Evolutionary conservation across 495 filamentous ascomycete genomes (phyloP), one percentile per base, ranked within the genome.

Genomic region (Daldinia caldariorum): DNA sequence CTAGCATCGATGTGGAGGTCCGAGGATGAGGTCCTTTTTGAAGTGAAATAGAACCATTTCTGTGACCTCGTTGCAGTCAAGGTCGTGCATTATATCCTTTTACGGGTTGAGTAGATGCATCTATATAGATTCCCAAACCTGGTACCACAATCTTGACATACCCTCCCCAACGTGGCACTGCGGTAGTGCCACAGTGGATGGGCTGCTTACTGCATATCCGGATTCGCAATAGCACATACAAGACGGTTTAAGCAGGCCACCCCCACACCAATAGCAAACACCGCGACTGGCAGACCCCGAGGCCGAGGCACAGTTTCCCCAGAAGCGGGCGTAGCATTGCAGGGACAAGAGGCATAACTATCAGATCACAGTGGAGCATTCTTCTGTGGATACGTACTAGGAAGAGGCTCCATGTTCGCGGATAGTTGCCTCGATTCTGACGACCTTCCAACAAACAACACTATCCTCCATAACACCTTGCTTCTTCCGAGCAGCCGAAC

Each of bases 331-430:
- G 70, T 72, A 43, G 60, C 65, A 72, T 72, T 72, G 70, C 70
- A 72, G 70, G 70, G 65, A 51, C 43, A 12, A 18, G 49, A 59
- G 53, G 35, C 12, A 59, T 61, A 67, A 65, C 45, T 61, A 65
- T 71, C 63, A 38, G 49, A 38, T 20, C 45, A 55, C 14, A 47
- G 61, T 61, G 67, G 67, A 66, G 55, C 14, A 58, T 16, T 60
- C n/a, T 54, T 47, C 10, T 50, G 45, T 51, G 54, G 64, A 64
- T 66, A 63, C 45, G 35, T 67, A 35, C 69, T 57, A 49, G 63
- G 63, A 59, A 63, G 54, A 38, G 55, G 63, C 61, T 73, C 71
- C 74, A 71, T 74, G 72, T 64, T 76, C 74, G 74, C 74, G 68
- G 74, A 76, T 59, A 67, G 55, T 72, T 76, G 72, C 74, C 74